Evolutionary conservation across 352 stramenopile genomes (phyloP).

Genomic region (Globisporangium irregulare): DNA sequence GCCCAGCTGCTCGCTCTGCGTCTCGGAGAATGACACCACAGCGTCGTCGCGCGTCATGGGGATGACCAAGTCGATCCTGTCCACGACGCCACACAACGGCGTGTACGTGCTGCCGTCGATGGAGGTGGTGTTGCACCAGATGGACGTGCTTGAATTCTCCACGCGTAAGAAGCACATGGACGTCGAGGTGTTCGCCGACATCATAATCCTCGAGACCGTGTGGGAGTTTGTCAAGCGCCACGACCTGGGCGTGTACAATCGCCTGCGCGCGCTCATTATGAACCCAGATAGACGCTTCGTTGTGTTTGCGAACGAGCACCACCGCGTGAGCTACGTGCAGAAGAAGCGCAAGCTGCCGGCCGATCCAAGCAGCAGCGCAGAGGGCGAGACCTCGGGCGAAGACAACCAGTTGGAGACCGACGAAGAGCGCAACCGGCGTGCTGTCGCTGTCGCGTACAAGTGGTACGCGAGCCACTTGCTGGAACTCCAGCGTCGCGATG

Average conservation of each 20-base stretch:
- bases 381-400: slow-evolving; percentile 29
- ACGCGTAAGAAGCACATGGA: slow-evolving; percentile 47
- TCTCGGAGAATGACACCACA: slow-evolving; percentile 51
- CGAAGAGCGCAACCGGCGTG: slow-evolving; percentile 84
- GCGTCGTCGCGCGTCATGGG: slow-evolving; percentile 54
- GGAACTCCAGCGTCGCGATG: slow-evolving; percentile 44
- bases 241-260: slow-evolving; percentile 88
- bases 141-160: slow-evolving; percentile 88
- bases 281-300: slow-evolving; percentile 83
- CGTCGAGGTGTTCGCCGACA: slow-evolving; percentile 64
- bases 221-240: slow-evolving; percentile 87
- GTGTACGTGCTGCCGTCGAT: slow-evolving; percentile 87
- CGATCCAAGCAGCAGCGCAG: slow-evolving; percentile 9
- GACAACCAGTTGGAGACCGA: slow-evolving; percentile 41
- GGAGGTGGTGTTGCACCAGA: slow-evolving; percentile 88
- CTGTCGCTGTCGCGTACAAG: slow-evolving; percentile 72
- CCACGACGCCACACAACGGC: slow-evolving; percentile 36
- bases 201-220: slow-evolving; percentile 91
- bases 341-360: slow-evolving; percentile 42
- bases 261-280: slow-evolving; percentile 83
- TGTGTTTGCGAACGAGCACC: slow-evolving; percentile 93
- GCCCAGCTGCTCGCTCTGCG: slow-evolving; percentile 54
- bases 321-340: slow-evolving; percentile 72
- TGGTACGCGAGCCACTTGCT: slow-evolving; percentile 73
- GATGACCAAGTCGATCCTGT: slow-evolving; percentile 61